Evolutionary conservation across 2,329 filamentous ascomycete species (phyloP).

Genomic region (Blastomyces silverae): DNA sequence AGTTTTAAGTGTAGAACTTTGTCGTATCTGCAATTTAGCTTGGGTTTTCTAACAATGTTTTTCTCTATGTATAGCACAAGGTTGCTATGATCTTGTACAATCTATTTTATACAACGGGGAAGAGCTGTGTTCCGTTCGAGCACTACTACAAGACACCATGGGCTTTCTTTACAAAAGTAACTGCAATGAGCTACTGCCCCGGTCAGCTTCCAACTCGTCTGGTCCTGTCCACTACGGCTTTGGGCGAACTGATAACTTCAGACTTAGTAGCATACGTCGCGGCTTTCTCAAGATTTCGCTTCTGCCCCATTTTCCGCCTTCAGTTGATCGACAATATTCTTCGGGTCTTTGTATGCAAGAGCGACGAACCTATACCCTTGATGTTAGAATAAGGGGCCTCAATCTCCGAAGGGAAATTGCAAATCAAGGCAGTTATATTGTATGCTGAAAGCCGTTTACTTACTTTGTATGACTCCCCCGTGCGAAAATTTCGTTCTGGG

Average conservation of each 20-base stretch:
- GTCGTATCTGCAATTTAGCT: background rate
- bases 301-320: slow-evolving; percentile 3
- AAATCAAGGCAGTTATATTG: background rate
- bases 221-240: background rate
- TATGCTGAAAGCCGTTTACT: slow-evolving; percentile 19
- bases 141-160: background rate
- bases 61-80: background rate
- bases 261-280: background rate
- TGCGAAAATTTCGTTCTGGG: slow-evolving; percentile 54
- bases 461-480: slow-evolving; percentile 62
- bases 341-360: slow-evolving; percentile 55
- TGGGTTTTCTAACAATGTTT: background rate
- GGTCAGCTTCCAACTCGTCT: background rate
- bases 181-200: background rate
- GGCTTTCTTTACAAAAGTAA: background rate
- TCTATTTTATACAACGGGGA: background rate
- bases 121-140: background rate
- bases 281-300: background rate
- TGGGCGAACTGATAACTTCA: background rate
- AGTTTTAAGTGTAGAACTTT: background rate
- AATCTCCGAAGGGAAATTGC: background rate
- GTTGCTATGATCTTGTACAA: background rate
- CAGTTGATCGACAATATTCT: slow-evolving; percentile 45
- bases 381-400: background rate
- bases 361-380: slow-evolving; percentile 47